Evolutionary conservation across 805 yeast genomes (phyloP).

Genomic region (Saturnispora serradocipensis): DNA sequence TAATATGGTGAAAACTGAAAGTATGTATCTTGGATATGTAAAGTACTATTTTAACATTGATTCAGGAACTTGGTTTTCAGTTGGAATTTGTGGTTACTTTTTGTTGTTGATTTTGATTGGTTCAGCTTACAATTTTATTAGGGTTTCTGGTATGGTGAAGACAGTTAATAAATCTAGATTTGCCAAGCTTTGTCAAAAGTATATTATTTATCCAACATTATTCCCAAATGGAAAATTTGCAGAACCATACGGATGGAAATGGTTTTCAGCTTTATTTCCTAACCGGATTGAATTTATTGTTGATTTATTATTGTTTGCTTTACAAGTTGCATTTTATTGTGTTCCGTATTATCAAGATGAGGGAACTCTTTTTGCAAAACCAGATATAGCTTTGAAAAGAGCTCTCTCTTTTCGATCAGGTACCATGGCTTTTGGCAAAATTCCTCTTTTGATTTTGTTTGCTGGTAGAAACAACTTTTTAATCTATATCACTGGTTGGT

Average conservation of each 20-base stretch:
- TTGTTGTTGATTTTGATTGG: slow-evolving; percentile 29
- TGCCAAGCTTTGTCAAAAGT: slow-evolving; percentile 21
- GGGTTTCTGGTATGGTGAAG: slow-evolving; percentile 23
- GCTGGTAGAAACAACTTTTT: slow-evolving; percentile 40
- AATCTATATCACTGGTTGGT: slow-evolving; percentile 35
- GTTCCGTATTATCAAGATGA: slow-evolving; percentile 8
- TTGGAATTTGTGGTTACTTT: slow-evolving; percentile 32
- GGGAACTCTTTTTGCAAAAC: slow-evolving; percentile 19
- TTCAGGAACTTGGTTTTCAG: slow-evolving; percentile 26
- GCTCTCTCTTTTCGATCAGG: slow-evolving; percentile 30
- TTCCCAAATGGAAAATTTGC: slow-evolving; percentile 18
- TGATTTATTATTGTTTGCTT: slow-evolving; percentile 6
- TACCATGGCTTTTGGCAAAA: slow-evolving; percentile 28
- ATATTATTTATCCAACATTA: slow-evolving; percentile 33
- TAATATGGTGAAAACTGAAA: slow-evolving; percentile 6
- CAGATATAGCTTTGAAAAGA: slow-evolving; percentile 25
- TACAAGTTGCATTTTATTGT: slow-evolving; percentile 10
- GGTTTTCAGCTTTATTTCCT: slow-evolving; percentile 11
- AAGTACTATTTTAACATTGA: slow-evolving; percentile 19
- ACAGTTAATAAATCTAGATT: slow-evolving; percentile 10
- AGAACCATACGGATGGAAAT: slow-evolving; percentile 12
- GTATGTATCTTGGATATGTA: slow-evolving; percentile 7
- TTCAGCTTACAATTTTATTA: slow-evolving; percentile 27
- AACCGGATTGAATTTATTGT: slow-evolving; percentile 8
- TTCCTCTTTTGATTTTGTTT: slow-evolving; percentile 35